phyloP scores from a whole-genome alignment of 768 basidiomycete genomes.

The Boletus pseudopeckii region DNA sequence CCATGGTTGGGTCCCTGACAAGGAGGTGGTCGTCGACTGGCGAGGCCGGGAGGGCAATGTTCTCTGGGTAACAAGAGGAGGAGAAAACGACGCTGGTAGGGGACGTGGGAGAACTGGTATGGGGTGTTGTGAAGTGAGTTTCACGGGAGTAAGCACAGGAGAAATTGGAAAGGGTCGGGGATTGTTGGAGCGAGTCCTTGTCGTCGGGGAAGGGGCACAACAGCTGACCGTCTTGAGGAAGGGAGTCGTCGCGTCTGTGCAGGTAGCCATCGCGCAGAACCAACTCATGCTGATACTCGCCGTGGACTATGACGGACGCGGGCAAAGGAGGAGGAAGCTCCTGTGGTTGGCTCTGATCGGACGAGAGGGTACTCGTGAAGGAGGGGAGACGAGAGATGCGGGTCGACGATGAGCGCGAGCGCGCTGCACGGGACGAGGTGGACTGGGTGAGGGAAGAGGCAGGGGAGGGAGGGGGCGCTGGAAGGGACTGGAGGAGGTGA shows the following conservation, averaged over 20 bases:
- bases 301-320: constrained; percentile 31
- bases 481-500: constrained; percentile 15
- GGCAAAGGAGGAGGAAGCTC: constrained; percentile 25
- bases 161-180: constrained; percentile 29
- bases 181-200: constrained; percentile 25
- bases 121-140: constrained; percentile 24
- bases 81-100: constrained; percentile 21
- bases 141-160: constrained; percentile 27
- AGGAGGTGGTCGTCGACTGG: constrained; percentile 13
- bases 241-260: constrained; percentile 19
- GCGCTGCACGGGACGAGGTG: constrained; percentile 24
- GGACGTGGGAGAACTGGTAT: constrained; percentile 21
- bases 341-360: constrained; percentile 30
- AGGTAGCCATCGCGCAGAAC: constrained; percentile 17
- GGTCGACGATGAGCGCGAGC: constrained; percentile 30
- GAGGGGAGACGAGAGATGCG: constrained; percentile 32
- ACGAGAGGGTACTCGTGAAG: constrained; percentile 33
- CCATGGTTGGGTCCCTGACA: neutral
- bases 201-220: constrained; percentile 19
- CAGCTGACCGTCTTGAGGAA: constrained; percentile 8
- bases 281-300: constrained; percentile 27
- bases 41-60: constrained; percentile 26
- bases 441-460: constrained; percentile 27
- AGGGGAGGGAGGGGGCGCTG: constrained; percentile 27
- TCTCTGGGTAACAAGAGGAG: constrained; percentile 20